Evolutionary conservation across 306 rosid genomes (phyloP).

Genomic region (Argentina anserina): DNA sequence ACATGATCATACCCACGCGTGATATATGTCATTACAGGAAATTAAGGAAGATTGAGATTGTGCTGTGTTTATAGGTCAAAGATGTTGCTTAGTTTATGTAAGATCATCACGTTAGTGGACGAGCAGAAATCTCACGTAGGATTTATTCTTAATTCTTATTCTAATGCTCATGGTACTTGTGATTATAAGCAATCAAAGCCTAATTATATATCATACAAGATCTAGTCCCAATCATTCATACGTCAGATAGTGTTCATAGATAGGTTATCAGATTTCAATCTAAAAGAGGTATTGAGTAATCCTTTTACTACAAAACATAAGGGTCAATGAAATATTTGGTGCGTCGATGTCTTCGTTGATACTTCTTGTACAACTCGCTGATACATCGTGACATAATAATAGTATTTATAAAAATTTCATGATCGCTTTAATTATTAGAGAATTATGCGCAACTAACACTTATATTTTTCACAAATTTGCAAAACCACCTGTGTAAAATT

Average conservation of each 20-base stretch:
- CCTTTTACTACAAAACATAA: neutral
- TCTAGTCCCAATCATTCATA: neutral
- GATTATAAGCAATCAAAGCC: neutral
- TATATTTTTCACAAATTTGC: neutral
- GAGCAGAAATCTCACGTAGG: neutral
- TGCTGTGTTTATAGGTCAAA: neutral
- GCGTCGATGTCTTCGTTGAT: neutral
- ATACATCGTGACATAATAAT: neutral
- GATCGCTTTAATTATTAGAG: neutral
- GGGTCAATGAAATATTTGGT: neutral
- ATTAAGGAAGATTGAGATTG: neutral
- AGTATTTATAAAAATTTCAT: neutral
- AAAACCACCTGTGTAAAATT: neutral
- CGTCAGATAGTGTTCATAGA: neutral
- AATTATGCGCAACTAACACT: neutral
- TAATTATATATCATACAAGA: neutral
- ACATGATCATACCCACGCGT: conserved; percentile 13
- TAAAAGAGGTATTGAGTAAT: neutral
- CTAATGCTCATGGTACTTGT: neutral
- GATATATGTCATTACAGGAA: neutral
- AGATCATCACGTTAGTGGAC: neutral
- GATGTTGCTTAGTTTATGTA: neutral
- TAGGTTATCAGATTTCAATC: neutral
- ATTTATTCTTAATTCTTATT: neutral
- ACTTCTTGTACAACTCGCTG: neutral